A percentile compares a stretch with the other conserved stretches of the same genome.
phyloP scores from a whole-genome alignment of 177 flowering plant species.

The Telopea speciosissima region DNA sequence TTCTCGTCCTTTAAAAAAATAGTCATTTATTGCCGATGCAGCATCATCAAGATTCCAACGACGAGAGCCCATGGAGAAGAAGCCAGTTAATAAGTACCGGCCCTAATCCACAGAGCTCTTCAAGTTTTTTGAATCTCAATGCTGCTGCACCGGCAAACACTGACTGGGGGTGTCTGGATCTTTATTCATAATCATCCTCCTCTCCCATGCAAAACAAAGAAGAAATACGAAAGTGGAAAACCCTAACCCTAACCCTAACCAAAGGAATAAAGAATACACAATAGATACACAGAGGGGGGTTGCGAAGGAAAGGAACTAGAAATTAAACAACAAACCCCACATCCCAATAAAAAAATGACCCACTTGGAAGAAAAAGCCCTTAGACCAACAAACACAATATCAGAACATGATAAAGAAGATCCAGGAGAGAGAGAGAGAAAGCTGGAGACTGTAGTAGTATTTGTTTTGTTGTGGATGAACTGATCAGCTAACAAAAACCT shows the following conservation, averaged over 20 bases:
- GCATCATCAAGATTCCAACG: conserved; percentile 98
- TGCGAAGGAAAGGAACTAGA: conserved; percentile 4
- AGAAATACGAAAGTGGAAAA: conserved; percentile 17
- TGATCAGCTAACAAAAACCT: too few relatives aligned
- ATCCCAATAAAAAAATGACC: conserved; percentile 15
- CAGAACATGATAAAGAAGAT: background rate
- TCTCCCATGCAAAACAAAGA: conserved; percentile 17
- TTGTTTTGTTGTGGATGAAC: background rate
- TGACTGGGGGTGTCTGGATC: conserved; percentile 30
- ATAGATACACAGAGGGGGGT: too few relatives aligned
- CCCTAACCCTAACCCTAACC: conserved; percentile 25
- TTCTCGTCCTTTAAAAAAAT: too few relatives aligned
- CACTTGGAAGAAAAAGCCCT: conserved; percentile 11
- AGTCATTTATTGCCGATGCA: conserved; percentile 84
- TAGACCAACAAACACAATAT: conserved; percentile 1
- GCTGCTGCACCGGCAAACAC: conserved; percentile 76
- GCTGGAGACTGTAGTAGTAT: background rate
- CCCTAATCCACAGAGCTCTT: conserved; percentile 12
- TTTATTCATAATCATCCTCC: conserved; percentile 9
- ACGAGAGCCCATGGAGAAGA: conserved; percentile 8
- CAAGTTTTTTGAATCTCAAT: conserved; percentile 69
- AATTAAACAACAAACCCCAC: conserved; percentile 15
- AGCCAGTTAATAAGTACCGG: background rate
- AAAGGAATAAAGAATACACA: conserved; percentile 9
- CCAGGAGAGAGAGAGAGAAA: background rate